Conservation (phyloP, 106 monocot species). For the Triglochin maritima region DNA sequence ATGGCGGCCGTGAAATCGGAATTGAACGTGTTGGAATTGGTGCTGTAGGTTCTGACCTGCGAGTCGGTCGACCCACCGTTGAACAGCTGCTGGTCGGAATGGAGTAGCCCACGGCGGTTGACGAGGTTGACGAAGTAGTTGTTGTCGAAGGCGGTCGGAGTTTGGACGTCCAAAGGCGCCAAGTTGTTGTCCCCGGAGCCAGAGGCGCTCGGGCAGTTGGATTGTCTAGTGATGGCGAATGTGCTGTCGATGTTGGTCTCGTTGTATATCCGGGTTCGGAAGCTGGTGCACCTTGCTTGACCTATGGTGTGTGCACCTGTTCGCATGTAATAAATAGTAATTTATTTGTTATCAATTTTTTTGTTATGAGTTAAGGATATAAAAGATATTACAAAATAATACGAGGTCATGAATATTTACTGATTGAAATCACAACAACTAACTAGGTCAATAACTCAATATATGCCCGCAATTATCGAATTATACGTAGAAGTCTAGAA, state of each 20-base stretch:
- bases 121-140: conserved; percentile 73
- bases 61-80: conserved; percentile 49
- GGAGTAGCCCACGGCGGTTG: conserved; percentile 48
- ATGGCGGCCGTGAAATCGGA: conserved; percentile 61
- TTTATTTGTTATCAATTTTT: too few relatives aligned
- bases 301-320: conserved; percentile 75
- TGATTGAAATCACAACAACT: too few relatives aligned
- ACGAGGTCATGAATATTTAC: too few relatives aligned
- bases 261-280: conserved; percentile 61
- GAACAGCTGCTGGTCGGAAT: conserved; percentile 84
- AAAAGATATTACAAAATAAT: not conserved
- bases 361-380: not conserved
- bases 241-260: conserved; percentile 60
- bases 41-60: conserved; percentile 38
- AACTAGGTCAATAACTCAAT: too few relatives aligned
- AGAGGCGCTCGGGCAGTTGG: conserved; percentile 29
- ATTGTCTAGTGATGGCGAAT: conserved; percentile 26
- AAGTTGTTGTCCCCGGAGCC: conserved; percentile 51
- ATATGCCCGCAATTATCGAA: too few relatives aligned
- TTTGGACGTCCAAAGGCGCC: conserved; percentile 47
- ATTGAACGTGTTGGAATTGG: conserved; percentile 31
- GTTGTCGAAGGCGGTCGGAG: conserved; percentile 48
- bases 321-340: not conserved
- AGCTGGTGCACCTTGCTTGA: conserved; percentile 46
- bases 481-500: too few relatives aligned